A percentile compares a stretch with the other conserved stretches of the same genome.
Evolutionary conservation across 495 filamentous ascomycete genomes (phyloP).

Genomic region (Articulospora tetracladia): DNA sequence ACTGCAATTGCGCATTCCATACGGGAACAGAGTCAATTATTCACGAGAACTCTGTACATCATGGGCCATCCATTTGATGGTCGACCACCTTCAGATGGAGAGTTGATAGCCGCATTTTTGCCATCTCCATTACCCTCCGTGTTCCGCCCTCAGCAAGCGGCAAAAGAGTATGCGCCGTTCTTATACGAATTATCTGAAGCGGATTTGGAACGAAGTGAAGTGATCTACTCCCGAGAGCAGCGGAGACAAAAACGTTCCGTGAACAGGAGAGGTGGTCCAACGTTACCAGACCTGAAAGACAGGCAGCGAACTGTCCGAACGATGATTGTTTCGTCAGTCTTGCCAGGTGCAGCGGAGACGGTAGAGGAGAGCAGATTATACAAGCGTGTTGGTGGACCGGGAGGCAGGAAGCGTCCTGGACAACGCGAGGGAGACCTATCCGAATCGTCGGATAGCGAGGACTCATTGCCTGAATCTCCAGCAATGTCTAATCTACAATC

Average conservation of each 20-base stretch:
- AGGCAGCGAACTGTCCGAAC: slow-evolving; percentile 87
- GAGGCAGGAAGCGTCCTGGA: slow-evolving; percentile 48
- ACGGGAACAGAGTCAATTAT: slow-evolving; percentile 90
- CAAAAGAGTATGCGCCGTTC: slow-evolving; percentile 89
- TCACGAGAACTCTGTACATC: slow-evolving; percentile 89
- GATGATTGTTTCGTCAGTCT: slow-evolving; percentile 81
- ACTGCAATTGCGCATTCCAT: slow-evolving; percentile 97
- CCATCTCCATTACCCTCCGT: slow-evolving; percentile 76
- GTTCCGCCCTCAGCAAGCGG: slow-evolving; percentile 84
- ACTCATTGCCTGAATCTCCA: slow-evolving; percentile 82
- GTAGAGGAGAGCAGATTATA: slow-evolving; percentile 84
- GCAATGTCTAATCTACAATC: slow-evolving; percentile 66
- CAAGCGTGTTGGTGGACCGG: slow-evolving; percentile 55
- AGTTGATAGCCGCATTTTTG: slow-evolving; percentile 79
- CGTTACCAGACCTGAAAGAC: slow-evolving; percentile 92
- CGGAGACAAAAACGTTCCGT: slow-evolving; percentile 91
- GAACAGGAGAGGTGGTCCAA: slow-evolving; percentile 90
- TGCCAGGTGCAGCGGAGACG: slow-evolving; percentile 76
- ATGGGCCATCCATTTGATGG: slow-evolving; percentile 94
- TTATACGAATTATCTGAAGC: slow-evolving; percentile 91
- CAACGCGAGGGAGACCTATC: slow-evolving; percentile 74
- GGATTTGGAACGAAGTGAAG: slow-evolving; percentile 85
- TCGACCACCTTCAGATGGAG: slow-evolving; percentile 84
- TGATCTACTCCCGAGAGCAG: slow-evolving; percentile 89
- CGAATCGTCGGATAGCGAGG: slow-evolving; percentile 83